Evolutionary conservation across 2,329 filamentous ascomycete species (phyloP).

Genomic region (Kalaharituber pfeilii): DNA sequence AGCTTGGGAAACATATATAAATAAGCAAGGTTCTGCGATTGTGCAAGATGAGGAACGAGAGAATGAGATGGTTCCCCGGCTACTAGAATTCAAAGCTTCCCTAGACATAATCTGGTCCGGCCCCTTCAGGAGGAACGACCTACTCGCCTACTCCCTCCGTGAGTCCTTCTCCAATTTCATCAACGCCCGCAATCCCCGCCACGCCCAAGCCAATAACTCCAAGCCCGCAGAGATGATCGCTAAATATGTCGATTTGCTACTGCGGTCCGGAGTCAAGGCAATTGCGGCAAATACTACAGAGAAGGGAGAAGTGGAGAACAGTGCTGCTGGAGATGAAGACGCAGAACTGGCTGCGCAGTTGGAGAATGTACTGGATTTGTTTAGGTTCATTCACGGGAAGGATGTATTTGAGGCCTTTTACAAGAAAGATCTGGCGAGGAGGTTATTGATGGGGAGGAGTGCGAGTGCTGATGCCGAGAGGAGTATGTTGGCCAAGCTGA

Average conservation of each 20-base stretch:
- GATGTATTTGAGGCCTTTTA: conserved; percentile 98
- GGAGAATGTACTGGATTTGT: conserved; percentile 81
- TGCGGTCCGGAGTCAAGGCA: conserved; percentile 73
- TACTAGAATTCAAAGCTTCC: conserved; percentile 63
- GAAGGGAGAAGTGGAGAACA: conserved; percentile 38
- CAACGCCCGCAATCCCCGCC: conserved; percentile 62
- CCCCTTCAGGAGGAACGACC: conserved; percentile 61
- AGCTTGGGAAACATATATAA: conserved; percentile 67
- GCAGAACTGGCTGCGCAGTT: conserved; percentile 80
- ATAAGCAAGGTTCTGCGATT: conserved; percentile 54
- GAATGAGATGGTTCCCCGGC: conserved; percentile 68
- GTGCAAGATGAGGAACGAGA: conserved; percentile 63
- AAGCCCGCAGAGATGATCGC: conserved; percentile 98
- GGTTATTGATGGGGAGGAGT: conserved; percentile 78
- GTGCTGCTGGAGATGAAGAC: conserved; percentile 67
- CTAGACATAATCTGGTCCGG: conserved; percentile 60
- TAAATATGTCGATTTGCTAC: conserved; percentile 80
- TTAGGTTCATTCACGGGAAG: conserved; percentile 93
- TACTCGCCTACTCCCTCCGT: conserved; percentile 58
- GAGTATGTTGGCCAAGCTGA: conserved; percentile 82
- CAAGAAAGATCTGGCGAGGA: conserved; percentile 85
- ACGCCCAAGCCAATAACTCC: conserved; percentile 66
- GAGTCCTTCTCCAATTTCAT: conserved; percentile 82
- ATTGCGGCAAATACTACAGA: conserved; percentile 41
- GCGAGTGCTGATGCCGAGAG: conserved; percentile 89